phyloP scores from a whole-genome alignment of 129 eudicot species.

The Chrysanthemum seticuspe region DNA sequence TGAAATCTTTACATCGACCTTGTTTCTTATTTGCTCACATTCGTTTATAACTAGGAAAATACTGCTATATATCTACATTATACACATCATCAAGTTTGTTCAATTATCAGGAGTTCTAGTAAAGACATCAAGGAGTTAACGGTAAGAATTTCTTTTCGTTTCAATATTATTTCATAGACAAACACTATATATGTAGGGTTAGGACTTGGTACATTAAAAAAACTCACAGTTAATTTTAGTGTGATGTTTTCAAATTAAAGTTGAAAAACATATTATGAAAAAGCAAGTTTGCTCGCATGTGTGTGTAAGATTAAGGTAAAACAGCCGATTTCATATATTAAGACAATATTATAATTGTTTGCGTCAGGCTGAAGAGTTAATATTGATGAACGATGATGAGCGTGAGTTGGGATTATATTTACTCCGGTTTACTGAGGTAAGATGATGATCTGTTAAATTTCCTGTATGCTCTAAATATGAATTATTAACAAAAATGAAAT shows the following conservation, averaged over 20 bases:
- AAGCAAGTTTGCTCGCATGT: neutral
- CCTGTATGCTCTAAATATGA: no score
- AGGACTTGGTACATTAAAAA: no score
- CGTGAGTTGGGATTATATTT: no score
- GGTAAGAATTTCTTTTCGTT: neutral
- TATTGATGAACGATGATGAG: neutral
- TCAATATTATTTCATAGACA: no score
- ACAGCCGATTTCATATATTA: neutral
- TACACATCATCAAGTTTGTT: neutral
- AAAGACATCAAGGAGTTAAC: neutral
- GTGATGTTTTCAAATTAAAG: neutral
- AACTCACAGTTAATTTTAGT: neutral
- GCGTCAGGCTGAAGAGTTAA: neutral
- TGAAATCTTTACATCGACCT: neutral
- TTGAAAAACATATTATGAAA: neutral
- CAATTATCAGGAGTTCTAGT: no score
- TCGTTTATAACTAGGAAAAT: neutral
- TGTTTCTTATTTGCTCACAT: neutral
- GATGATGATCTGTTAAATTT: no score
- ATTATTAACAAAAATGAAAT: neutral
- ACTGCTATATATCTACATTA: slow-evolving; percentile 1
- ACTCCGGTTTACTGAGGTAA: no score
- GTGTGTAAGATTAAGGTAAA: neutral
- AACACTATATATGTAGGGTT: neutral
- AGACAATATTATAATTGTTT: neutral